Evolutionary conservation across 2,329 filamentous ascomycete genomes (phyloP).

Genomic region (Ilyonectria robusta): DNA sequence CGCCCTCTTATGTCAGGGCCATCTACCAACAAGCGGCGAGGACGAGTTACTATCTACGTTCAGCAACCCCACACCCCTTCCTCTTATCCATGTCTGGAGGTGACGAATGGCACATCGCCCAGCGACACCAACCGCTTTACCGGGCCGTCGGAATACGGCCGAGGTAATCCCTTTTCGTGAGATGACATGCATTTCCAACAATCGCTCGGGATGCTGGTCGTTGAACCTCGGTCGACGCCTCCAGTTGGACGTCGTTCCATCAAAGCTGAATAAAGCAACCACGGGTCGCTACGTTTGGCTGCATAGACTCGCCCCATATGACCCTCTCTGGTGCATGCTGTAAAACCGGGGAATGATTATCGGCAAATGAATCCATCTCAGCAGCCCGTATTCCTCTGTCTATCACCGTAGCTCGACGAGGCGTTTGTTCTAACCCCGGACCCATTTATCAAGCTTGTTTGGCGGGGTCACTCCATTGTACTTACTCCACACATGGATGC

Average conservation of each 20-base stretch:
- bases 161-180: slow-evolving; percentile 9
- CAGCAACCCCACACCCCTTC: neutral
- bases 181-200: neutral
- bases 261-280: neutral
- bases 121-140: slow-evolving; percentile 1
- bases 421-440: neutral
- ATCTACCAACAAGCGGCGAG: neutral
- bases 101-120: neutral
- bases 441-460: slow-evolving; percentile 13
- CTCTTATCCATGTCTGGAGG: neutral
- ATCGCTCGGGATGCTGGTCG: neutral
- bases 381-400: neutral
- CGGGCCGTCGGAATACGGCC: slow-evolving; percentile 25
- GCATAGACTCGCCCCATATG: neutral
- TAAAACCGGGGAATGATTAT: neutral
- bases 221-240: neutral
- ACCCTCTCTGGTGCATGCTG: neutral
- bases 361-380: neutral
- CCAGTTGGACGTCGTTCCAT: neutral
- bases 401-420: neutral
- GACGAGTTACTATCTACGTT: neutral
- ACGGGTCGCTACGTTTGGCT: too few relatives aligned
- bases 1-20: neutral
- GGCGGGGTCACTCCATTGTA: slow-evolving; percentile 21
- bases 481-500: slow-evolving; percentile 21